Evolutionary conservation across 1,284 basidiomycete species (phyloP), one percentile per base, ranked within the genome.

Genomic region (Pulveroboletus sp.): DNA sequence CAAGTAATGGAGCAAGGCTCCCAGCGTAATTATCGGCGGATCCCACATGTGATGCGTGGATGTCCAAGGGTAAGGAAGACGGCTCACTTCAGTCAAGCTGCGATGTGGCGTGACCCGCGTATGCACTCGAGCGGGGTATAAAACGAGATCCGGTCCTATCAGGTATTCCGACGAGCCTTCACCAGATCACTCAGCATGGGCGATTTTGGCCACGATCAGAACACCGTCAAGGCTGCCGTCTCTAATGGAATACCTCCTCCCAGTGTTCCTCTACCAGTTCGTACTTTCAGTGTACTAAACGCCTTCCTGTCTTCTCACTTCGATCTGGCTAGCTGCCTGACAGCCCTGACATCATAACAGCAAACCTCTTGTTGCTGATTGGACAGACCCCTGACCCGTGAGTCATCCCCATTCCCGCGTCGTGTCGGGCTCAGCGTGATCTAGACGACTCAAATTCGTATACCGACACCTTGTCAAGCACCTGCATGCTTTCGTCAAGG

Each of bases 401-500:
- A 52, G 78, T 67, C n/a, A 11, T 31, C 35, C 45, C 5, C 6
- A 45, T 22, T 3, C 4, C 17, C 14, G 35, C 36, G 9, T n/a
- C 4, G 5, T 20, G 4, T 28, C 31, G 15, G 14, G 17, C 55
- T 65, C 46, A 69, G 1, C 5, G 28, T 28, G 10, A 29, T 52
- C 29, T 49, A 79, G 78, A 43, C 78, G 83, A 24, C 69, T 65
- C 60, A 78, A 73, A 62, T 79, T 81, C 65, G 69, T 85, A 54
- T 77, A 82, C 60, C 71, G 77, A 56, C 73, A 70, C 22, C 77
- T 85, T 48, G 67, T 87, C 43, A 75, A 76, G 46, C 88, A 92
- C 66, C 62, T 92, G 3, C 91, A 92, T 67, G 79, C 81, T 35
- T 91, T 91, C 64, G 76, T 89, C 20, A 80, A 79, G 48, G 91